Percentiles rank a stretch among this genome's conserved stretches.
Evolutionary conservation across 371 early-diverging fungal genomes (phyloP).

Genomic region (Coemansia linderi): DNA sequence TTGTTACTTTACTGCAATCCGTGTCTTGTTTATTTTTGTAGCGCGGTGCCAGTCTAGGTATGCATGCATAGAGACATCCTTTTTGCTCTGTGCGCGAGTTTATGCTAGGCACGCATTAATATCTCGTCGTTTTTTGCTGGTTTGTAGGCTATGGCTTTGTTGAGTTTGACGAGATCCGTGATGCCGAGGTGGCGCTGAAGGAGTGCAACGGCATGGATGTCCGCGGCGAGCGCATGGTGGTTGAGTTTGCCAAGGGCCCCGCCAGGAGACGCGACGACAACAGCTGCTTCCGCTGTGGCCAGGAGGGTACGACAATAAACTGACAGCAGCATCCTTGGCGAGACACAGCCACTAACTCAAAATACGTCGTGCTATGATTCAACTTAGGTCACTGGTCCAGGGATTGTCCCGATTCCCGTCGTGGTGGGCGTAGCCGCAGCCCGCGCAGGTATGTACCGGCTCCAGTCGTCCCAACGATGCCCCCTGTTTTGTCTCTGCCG

Average conservation of each 20-base stretch:
- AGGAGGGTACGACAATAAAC: constrained; percentile 57
- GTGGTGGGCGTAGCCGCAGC: constrained; percentile 33
- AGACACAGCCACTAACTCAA: neutral
- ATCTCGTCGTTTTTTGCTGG: neutral
- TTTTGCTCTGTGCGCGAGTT: neutral
- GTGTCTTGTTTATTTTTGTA: constrained; percentile 19
- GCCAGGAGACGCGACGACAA: constrained; percentile 61
- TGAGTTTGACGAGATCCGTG: constrained; percentile 60
- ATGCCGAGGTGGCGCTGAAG: constrained; percentile 69
- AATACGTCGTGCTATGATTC: neutral
- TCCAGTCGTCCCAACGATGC: constrained; percentile 1
- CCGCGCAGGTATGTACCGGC: constrained; percentile 47
- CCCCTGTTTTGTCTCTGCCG: neutral
- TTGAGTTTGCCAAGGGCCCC: constrained; percentile 67
- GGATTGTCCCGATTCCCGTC: constrained; percentile 62
- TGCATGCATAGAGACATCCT: neutral
- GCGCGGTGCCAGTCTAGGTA: constrained; percentile 39
- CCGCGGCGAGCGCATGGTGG: constrained; percentile 63
- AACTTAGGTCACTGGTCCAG: constrained; percentile 73
- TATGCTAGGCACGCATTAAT: neutral
- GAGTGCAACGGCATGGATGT: constrained; percentile 64
- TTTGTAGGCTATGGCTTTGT: constrained; percentile 59
- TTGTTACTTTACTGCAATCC: constrained; percentile 16
- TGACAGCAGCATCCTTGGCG: neutral
- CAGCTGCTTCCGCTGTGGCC: constrained; percentile 70